A percentile compares a stretch with the other conserved stretches of the same genome.
Evolutionary conservation across 768 basidiomycete species (phyloP).

Genomic region (Xerocomellus chrysenteron): DNA sequence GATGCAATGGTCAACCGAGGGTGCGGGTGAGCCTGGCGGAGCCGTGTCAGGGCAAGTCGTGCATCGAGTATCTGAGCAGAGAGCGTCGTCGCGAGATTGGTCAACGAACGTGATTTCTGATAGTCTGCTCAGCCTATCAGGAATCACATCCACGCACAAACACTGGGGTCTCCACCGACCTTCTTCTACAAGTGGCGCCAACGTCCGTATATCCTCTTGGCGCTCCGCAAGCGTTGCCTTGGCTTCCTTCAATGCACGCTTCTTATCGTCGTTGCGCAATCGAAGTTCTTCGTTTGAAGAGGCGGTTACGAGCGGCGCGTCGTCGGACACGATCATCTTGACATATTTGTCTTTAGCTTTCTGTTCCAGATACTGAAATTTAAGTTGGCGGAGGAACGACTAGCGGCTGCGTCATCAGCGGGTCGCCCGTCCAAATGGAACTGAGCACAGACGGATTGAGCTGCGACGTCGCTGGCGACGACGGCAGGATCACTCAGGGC

Average conservation of each 20-base stretch:
- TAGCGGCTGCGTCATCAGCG: slow-evolving; percentile 27
- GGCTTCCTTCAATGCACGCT: slow-evolving; percentile 59
- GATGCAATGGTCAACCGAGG: slow-evolving; percentile 75
- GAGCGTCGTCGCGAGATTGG: slow-evolving; percentile 55
- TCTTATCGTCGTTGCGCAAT: slow-evolving; percentile 65
- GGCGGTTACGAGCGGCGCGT: slow-evolving; percentile 75
- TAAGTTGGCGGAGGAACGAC: slow-evolving; percentile 77
- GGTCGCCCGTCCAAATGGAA: background rate
- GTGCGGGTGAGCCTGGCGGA: slow-evolving; percentile 77
- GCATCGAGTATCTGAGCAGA: slow-evolving; percentile 82
- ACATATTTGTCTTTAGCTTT: slow-evolving; percentile 90
- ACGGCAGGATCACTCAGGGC: slow-evolving; percentile 51
- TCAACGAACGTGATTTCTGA: slow-evolving; percentile 49
- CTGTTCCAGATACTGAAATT: slow-evolving; percentile 88
- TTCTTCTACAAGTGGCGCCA: slow-evolving; percentile 69
- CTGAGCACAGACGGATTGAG: slow-evolving; percentile 54
- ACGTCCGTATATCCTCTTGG: slow-evolving; percentile 56
- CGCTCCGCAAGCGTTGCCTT: slow-evolving; percentile 64
- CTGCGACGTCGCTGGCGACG: slow-evolving; percentile 55
- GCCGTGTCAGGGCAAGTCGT: slow-evolving; percentile 72
- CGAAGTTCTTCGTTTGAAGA: slow-evolving; percentile 74
- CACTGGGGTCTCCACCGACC: slow-evolving; percentile 37
- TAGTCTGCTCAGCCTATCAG: slow-evolving; percentile 47
- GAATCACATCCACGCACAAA: background rate
- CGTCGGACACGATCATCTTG: slow-evolving; percentile 82